Evolutionary conservation across 2,329 filamentous ascomycete species (phyloP).

Genomic region (Bisporella sp.): DNA sequence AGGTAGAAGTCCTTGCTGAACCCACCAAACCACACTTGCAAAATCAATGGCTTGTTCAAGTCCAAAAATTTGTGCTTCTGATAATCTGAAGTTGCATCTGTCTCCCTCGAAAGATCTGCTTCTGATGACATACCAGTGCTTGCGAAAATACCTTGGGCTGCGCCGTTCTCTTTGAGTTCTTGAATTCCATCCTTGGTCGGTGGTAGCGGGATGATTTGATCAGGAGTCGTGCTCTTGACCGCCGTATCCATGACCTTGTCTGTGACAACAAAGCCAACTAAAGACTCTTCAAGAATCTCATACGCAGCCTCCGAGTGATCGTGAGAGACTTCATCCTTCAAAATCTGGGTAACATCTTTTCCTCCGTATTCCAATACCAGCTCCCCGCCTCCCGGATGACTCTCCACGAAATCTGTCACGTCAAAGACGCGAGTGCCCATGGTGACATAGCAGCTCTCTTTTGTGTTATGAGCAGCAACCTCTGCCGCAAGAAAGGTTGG

Average conservation of each 20-base stretch:
- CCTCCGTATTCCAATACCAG: conserved; percentile 86
- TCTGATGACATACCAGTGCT: conserved; percentile 82
- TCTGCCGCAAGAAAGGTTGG: conserved; percentile 78
- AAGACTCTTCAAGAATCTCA: conserved; percentile 82
- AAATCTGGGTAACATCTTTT: conserved; percentile 74
- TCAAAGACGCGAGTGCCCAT: conserved; percentile 90
- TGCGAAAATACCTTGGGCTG: conserved; percentile 38
- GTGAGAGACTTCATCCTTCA: conserved; percentile 79
- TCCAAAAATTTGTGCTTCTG: conserved; percentile 92
- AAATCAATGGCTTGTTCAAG: conserved; percentile 72
- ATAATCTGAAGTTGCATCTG: conserved; percentile 69
- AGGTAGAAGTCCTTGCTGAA: conserved; percentile 97
- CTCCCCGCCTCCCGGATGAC: conserved; percentile 86
- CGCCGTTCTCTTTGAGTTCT: conserved; percentile 35
- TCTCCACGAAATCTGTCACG: conserved; percentile 81
- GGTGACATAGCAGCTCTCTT: conserved; percentile 86
- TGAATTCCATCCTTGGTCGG: conserved; percentile 39
- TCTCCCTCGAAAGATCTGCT: conserved; percentile 82
- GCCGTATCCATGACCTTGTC: conserved; percentile 34
- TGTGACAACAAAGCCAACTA: conserved; percentile 71
- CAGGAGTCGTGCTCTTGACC: conserved; percentile 29
- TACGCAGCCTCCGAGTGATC: conserved; percentile 89
- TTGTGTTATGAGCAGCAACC: conserved; percentile 71
- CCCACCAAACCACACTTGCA: conserved; percentile 80
- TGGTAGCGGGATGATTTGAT: conserved; percentile 6